Conservation (phyloP, 2,329 filamentous ascomycete species). For the Colletotrichum phormii region DNA sequence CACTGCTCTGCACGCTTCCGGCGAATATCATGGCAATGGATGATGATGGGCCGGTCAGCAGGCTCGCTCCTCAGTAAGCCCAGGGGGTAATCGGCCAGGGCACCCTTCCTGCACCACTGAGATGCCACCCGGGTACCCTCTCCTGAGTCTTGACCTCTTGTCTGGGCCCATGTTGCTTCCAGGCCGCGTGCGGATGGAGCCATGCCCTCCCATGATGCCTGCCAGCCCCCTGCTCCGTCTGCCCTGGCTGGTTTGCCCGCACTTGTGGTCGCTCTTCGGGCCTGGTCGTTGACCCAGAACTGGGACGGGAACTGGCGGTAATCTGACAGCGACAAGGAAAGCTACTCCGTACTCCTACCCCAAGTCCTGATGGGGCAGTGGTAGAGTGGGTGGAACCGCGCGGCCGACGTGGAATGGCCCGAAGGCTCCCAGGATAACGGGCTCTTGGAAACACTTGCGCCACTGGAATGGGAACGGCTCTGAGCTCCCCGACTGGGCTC, state of each 20-base stretch:
- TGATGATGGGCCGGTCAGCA: slow-evolving; percentile 22
- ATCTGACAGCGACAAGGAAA: slow-evolving; percentile 35
- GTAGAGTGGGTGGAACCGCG: slow-evolving; percentile 23
- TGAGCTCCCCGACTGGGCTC: background rate
- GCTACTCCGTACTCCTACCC: slow-evolving; percentile 16
- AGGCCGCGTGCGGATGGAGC: slow-evolving; percentile 35
- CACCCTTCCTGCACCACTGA: background rate
- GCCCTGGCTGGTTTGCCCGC: slow-evolving; percentile 4
- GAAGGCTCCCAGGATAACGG: background rate
- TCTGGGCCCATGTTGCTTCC: slow-evolving; percentile 29
- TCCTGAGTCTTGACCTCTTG: slow-evolving; percentile 28
- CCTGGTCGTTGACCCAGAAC: slow-evolving; percentile 11
- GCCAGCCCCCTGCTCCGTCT: background rate
- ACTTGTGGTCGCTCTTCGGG: slow-evolving; percentile 1
- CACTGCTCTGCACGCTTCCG: slow-evolving; percentile 23
- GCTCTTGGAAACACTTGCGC: background rate
- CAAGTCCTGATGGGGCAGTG: slow-evolving; percentile 26
- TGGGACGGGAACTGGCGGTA: slow-evolving; percentile 33
- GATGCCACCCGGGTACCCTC: slow-evolving; percentile 32
- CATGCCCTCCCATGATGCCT: slow-evolving; percentile 21
- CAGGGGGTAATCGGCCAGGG: slow-evolving; percentile 8
- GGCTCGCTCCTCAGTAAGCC: slow-evolving; percentile 12
- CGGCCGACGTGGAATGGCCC: slow-evolving; percentile 23
- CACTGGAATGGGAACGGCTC: background rate
- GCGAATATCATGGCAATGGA: slow-evolving; percentile 22